Evolutionary conservation across 2,329 filamentous ascomycete genomes (phyloP), one percentile per base, ranked within the genome.

Genomic region (Colletotrichum endophyticum): DNA sequence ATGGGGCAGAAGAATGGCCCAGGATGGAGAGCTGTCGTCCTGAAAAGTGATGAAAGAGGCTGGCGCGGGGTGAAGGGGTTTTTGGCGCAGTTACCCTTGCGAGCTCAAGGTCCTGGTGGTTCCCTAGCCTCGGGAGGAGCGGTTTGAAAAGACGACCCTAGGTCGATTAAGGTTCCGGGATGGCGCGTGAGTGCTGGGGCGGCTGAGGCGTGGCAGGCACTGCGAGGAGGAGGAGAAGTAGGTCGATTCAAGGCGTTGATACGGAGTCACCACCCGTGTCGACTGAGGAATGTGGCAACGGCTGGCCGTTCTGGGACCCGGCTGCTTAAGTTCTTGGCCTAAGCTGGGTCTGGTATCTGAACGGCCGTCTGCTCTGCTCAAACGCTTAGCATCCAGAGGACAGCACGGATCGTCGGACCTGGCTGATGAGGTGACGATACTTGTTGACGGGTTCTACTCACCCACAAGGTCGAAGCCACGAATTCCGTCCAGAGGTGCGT

Each of bases 101-200:
- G 64, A 73, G 59, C 30, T 73, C 57, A 39, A 39, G 53, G 49
- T 61, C 27, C 30, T 77, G 66, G 75, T 44, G 53, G 75, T 77
- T 75, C 66, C 72, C 44, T 67, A 62, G 72, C 61, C 61, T 71
- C 62, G 66, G 72, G 75, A 49, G 66, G 66, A 66, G 66, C 66
- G 75, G 72, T 64, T 77, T 71, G 61, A 56, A 71, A 71, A 71
- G 61, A 63, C 49, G 49, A 56, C 44, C 59, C 44, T 53, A 57
- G 66, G 64, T 77, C 34, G 61, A 67, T 75, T 71, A 77, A 75
- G 72, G 75, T 71, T 77, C 71, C 61, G 75, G 75, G 72, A 77
- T 74, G 75, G 72, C 72, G 75, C 36, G 61, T 75, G 71, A 71
- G 72, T 28, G 25, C 57, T 76, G 61, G 56, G 66, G 53, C 56